A percentile compares a stretch with the other conserved stretches of the same genome.
phyloP scores from a whole-genome alignment of 805 yeast genomes.

The Tetrapisispora phaffii region DNA sequence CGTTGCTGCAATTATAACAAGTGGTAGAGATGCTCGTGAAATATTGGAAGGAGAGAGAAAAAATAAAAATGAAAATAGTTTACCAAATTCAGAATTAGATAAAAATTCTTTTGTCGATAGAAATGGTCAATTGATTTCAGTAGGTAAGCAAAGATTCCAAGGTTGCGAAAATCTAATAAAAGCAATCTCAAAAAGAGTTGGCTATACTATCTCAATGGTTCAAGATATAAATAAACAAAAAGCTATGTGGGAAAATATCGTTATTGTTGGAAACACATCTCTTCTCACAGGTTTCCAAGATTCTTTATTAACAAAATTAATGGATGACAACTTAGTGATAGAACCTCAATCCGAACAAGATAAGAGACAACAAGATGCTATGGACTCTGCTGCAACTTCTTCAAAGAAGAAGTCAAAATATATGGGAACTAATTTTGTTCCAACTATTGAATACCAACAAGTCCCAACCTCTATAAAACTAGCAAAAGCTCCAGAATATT shows the following conservation, averaged over 20 bases:
- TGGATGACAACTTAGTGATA: conserved; percentile 42
- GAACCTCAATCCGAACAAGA: conserved; percentile 25
- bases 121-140: conserved; percentile 42
- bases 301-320: conserved; percentile 49
- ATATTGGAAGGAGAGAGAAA: conserved; percentile 55
- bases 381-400: conserved; percentile 26
- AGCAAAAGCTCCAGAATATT: conserved; percentile 77
- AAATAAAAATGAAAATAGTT: conserved; percentile 30
- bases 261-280: conserved; percentile 70
- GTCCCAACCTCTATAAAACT: conserved; percentile 68
- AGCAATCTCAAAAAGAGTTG: conserved; percentile 44
- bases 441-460: conserved; percentile 39
- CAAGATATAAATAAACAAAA: conserved; percentile 65
- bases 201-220: conserved; percentile 42
- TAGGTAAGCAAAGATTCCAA: conserved; percentile 86
- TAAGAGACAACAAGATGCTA: conserved; percentile 22
- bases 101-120: conserved; percentile 61
- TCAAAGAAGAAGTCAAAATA: conserved; percentile 22
- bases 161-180: conserved; percentile 59
- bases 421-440: conserved; percentile 20
- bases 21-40: conserved; percentile 58
- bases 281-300: conserved; percentile 69
- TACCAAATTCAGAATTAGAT: conserved; percentile 59
- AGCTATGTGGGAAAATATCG: conserved; percentile 74
- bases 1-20: conserved; percentile 80